Evolutionary conservation across 148 eudicot genomes (phyloP).

Genomic region (Amaranthus hypochondriacus): DNA sequence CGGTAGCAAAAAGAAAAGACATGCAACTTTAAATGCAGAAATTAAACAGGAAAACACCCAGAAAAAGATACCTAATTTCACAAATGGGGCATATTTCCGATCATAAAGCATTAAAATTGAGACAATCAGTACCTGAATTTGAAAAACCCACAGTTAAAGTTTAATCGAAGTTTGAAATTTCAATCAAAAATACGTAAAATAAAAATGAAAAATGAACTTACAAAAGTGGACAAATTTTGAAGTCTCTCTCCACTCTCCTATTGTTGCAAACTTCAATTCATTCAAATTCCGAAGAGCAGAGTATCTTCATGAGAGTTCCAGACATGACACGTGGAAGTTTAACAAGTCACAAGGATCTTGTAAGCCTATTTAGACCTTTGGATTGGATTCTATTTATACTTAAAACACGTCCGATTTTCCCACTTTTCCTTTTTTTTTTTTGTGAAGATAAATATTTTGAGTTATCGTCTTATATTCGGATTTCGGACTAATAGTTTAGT

Average conservation of each 20-base stretch:
- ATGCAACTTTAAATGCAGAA: background rate
- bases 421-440: background rate
- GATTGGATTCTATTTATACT: slow-evolving; percentile 13
- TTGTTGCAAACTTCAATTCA: no score
- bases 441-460: no score
- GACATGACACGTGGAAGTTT: slow-evolving; percentile 10
- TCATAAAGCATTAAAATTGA: background rate
- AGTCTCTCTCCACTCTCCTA: no score
- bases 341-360: background rate
- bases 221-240: background rate
- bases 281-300: background rate
- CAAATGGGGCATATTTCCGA: background rate
- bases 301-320: slow-evolving; percentile 7
- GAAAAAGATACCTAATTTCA: slow-evolving; percentile 3
- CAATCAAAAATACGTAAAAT: background rate
- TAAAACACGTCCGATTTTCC: slow-evolving; percentile 4
- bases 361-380: background rate
- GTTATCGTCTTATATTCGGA: no score
- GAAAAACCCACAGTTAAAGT: background rate
- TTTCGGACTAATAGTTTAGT: no score
- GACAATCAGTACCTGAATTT: background rate
- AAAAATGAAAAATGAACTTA: background rate
- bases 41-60: slow-evolving; percentile 4
- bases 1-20: background rate
- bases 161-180: slow-evolving; percentile 6